These are phyloP conservation scores for Phytopythium vexans DNA, from an alignment of 352 stramenopile species.

Conservation along the genomic window DNA sequence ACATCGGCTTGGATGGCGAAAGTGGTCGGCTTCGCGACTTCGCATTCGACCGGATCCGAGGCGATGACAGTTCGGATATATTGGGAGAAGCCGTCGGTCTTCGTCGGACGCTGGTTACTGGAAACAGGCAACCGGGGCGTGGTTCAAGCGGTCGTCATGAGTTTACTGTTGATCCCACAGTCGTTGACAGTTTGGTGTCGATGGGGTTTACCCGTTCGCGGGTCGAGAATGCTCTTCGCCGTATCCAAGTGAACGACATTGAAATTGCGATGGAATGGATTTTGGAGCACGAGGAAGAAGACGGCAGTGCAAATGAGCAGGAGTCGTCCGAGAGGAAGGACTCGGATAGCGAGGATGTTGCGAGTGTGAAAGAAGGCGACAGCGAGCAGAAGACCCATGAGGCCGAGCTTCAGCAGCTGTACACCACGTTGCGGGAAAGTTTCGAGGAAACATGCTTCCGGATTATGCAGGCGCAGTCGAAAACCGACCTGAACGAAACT, in stretches of 20 bases:
- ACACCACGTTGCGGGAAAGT: conserved; percentile 41
- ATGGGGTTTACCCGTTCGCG: conserved; percentile 94
- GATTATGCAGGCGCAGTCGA: conserved; percentile 50
- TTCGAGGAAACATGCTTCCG: conserved; percentile 71
- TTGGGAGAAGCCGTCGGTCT: conserved; percentile 35
- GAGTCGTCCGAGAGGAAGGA: not conserved
- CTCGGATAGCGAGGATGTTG: conserved; percentile 2
- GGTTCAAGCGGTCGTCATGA: conserved; percentile 28
- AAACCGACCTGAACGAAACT: not conserved
- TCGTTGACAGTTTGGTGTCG: conserved; percentile 90
- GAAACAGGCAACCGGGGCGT: conserved; percentile 11
- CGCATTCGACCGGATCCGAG: conserved; percentile 16
- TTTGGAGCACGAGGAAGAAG: conserved; percentile 67
- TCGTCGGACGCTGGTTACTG: conserved; percentile 49
- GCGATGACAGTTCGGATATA: not conserved
- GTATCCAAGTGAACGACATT: conserved; percentile 88
- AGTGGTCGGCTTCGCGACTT: conserved; percentile 31
- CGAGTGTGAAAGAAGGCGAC: conserved; percentile 17
- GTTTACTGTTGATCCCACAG: conserved; percentile 89
- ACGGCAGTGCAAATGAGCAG: conserved; percentile 17
- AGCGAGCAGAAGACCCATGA: conserved; percentile 38
- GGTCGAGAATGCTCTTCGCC: conserved; percentile 89
- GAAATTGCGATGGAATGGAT: conserved; percentile 97
- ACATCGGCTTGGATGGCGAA: conserved; percentile 17
- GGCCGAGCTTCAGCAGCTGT: conserved; percentile 42